phyloP scores from a whole-genome alignment of 805 yeast species.

The Wickerhamomyces chambardii region DNA sequence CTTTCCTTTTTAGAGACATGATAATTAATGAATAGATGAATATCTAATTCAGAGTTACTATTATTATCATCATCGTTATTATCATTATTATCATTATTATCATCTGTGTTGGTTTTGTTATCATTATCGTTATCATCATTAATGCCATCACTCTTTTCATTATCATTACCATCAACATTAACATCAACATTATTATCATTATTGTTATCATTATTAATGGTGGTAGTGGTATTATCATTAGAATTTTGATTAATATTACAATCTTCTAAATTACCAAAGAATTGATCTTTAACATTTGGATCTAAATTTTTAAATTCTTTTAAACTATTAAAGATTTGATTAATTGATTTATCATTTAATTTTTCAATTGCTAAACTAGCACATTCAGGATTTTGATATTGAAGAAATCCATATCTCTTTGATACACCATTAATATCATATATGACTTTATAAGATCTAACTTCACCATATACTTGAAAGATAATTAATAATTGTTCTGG shows the following conservation, averaged over 20 bases:
- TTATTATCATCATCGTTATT: too few relatives aligned
- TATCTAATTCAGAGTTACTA: background rate
- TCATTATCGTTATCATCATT: too few relatives aligned
- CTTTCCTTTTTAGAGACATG: slow-evolving; percentile 57
- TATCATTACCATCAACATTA: too few relatives aligned
- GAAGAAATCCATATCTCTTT: slow-evolving; percentile 60
- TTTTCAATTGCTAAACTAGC: slow-evolving; percentile 55
- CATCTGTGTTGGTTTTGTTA: too few relatives aligned
- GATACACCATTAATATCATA: slow-evolving; percentile 33
- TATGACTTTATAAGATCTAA: slow-evolving; percentile 36
- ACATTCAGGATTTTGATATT: slow-evolving; percentile 38
- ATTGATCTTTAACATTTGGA: slow-evolving; percentile 1
- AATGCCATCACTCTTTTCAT: too few relatives aligned
- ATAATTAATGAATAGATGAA: slow-evolving; percentile 36
- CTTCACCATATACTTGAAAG: slow-evolving; percentile 22
- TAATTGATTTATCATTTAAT: slow-evolving; percentile 34
- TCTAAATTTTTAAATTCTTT: background rate
- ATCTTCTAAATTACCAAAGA: too few relatives aligned
- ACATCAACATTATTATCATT: too few relatives aligned
- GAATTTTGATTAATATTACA: too few relatives aligned
- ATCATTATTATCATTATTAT: too few relatives aligned
- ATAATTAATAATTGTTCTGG: background rate
- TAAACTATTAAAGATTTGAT: slow-evolving; percentile 7
- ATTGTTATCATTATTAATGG: too few relatives aligned
- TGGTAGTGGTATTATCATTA: too few relatives aligned